Evolutionary conservation across 202 grass and related monocot genomes (phyloP), one percentile per base, ranked within the genome.

Genomic region (Zizania palustris): DNA sequence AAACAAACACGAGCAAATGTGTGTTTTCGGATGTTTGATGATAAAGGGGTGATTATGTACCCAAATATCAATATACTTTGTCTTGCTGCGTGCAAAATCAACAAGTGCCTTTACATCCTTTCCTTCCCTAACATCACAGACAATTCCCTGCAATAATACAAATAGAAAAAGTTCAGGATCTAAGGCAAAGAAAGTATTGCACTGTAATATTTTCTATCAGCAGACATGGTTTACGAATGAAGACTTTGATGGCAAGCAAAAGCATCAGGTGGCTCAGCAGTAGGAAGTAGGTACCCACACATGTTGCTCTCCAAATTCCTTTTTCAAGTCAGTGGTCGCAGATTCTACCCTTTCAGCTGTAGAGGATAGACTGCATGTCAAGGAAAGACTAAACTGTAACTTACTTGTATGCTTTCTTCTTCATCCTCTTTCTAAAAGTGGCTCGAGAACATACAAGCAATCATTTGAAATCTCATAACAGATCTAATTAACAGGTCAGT

Each of bases 1-100:
- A 18, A 79, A 55, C 0, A 5, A 63, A 14, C 46, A 51, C 11
- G n/a, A 79, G 70, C 16, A 60, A 15, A 45, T 65, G 60, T 60
- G 49, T 6, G 19, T 7, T n/a, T 59, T 28, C 37, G 50, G 41
- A 11, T 63, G 56, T 55, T 78, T 45, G 60, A 34, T 56, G 20
- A 57, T 55, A 56, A 39, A 11, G 46, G 19, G 60, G 18, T 42
- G 6, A 53, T 48, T 22, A 33, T 39, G 61, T 95, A 98, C 91
- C 91, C 96, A 98, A 83, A 98, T 92, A 86, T 98, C 96, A 83
- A 98, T 90, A 60, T 92, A 86, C 53, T 85, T 86, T 45, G 95
- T 67, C 38, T 86, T 90, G 16, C 89, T 80, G 53, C 68, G 57
- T 72, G 96, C 77, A 83, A 88, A 98, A 41, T 92, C 67, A 38